Conservation (phyloP, 1,284 basidiomycete species). For the Ganoderma sinense region DNA sequence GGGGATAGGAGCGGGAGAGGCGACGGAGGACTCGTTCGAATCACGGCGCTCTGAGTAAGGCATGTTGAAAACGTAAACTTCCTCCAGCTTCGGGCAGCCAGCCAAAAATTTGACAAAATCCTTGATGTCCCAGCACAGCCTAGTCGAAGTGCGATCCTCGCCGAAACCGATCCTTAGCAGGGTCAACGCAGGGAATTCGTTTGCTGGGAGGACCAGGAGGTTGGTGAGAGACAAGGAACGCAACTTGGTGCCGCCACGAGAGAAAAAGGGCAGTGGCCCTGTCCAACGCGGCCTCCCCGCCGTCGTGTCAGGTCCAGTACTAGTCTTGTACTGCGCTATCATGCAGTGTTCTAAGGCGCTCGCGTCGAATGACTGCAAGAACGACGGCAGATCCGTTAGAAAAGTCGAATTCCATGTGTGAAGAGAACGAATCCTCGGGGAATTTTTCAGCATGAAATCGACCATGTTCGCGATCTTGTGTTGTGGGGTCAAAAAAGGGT, state of each 20-base stretch:
- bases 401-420: neutral
- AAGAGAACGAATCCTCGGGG: neutral
- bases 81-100: slow-evolving; percentile 5
- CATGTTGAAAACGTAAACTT: neutral
- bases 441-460: neutral
- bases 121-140: neutral
- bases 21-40: neutral
- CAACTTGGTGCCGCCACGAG: neutral
- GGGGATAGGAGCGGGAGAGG: neutral
- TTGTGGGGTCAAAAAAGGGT: neutral
- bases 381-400: neutral
- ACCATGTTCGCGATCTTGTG: neutral
- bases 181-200: slow-evolving; percentile 2
- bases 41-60: neutral
- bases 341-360: neutral
- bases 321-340: neutral
- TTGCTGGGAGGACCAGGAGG: slow-evolving; percentile 2
- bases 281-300: too few species aligned
- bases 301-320: neutral
- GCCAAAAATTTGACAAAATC: slow-evolving; percentile 7
- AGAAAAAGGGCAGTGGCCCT: slow-evolving; percentile 12
- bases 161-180: neutral
- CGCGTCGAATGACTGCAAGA: neutral
- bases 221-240: slow-evolving; percentile 3
- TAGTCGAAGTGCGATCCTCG: neutral